phyloP scores from a whole-genome alignment of 306 rosid genomes.

The peach (Prunus persica) region DNA sequence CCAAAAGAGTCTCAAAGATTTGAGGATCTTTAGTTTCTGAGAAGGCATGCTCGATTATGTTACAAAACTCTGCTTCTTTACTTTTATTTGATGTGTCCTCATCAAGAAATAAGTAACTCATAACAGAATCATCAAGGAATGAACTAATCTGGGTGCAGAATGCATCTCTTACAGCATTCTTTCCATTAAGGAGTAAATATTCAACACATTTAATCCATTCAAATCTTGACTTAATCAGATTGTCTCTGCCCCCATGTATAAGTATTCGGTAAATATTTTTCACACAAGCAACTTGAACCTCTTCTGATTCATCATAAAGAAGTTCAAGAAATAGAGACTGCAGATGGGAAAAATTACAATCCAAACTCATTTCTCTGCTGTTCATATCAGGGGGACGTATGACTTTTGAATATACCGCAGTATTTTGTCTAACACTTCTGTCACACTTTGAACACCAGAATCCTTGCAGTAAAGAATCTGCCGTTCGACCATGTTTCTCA shows the following conservation, averaged over 20 bases:
- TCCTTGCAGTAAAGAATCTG: slow-evolving; percentile 63
- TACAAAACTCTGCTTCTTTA: slow-evolving; percentile 59
- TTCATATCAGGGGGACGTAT: slow-evolving; percentile 30
- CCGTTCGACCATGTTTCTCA: slow-evolving; percentile 45
- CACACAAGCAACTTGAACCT: slow-evolving; percentile 84
- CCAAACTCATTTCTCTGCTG: slow-evolving; percentile 39
- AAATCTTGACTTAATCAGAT: slow-evolving; percentile 45
- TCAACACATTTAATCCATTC: slow-evolving; percentile 66
- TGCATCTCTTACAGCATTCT: slow-evolving; percentile 72
- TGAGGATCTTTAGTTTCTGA: slow-evolving; percentile 50
- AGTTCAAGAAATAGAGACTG: slow-evolving; percentile 64
- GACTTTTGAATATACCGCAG: slow-evolving; percentile 33
- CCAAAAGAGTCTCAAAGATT: slow-evolving; percentile 69
- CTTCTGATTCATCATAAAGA: slow-evolving; percentile 77
- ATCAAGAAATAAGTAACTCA: slow-evolving; percentile 47
- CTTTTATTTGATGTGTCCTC: slow-evolving; percentile 41
- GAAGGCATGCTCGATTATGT: slow-evolving; percentile 54
- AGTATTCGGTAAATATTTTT: slow-evolving; percentile 60
- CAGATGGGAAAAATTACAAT: slow-evolving; percentile 46
- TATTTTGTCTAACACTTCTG: slow-evolving; percentile 30
- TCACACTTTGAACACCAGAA: slow-evolving; percentile 92
- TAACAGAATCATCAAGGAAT: slow-evolving; percentile 55
- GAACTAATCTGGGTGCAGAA: slow-evolving; percentile 79
- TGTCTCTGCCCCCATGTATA: slow-evolving; percentile 47
- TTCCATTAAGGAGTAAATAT: slow-evolving; percentile 53